Percentiles rank a stretch among this genome's conserved stretches.
Evolutionary conservation across 441 rosid species (phyloP).

Genomic region (Omphalea diandra): DNA sequence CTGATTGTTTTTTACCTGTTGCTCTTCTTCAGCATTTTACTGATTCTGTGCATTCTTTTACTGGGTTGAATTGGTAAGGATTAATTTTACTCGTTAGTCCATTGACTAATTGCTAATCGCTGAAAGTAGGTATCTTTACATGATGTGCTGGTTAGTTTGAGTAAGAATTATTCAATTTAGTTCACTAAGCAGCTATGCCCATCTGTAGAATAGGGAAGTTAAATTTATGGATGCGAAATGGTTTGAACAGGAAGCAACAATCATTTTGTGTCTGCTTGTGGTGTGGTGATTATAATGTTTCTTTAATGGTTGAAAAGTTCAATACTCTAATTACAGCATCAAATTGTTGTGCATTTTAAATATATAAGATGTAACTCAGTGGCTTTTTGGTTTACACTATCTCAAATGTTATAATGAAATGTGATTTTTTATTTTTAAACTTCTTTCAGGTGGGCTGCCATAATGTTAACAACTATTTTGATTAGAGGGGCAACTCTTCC

Average conservation of each 20-base stretch:
- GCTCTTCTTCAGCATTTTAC: constrained; percentile 65
- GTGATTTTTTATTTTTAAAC: constrained; percentile 2
- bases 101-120: not conserved
- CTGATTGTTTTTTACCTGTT: constrained; percentile 66
- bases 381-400: not conserved
- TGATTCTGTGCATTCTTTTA: constrained; percentile 57
- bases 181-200: not conserved
- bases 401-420: not conserved
- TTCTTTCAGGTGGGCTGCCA: constrained; percentile 83
- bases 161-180: not conserved
- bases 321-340: no score
- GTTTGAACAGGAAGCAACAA: not conserved
- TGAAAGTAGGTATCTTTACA: no score
- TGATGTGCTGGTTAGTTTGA: no score
- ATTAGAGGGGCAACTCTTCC: constrained; percentile 72
- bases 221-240: not conserved
- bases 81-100: no score
- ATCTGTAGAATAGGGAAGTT: no score
- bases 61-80: constrained; percentile 75
- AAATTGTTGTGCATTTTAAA: not conserved
- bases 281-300: not conserved
- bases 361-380: not conserved
- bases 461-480: constrained; percentile 59
- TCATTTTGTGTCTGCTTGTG: not conserved
- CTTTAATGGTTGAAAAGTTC: no score